Percentiles rank a stretch among this genome's conserved stretches.
These are phyloP conservation scores for Botryotinia convoluta DNA, from an alignment of 2,329 filamentous ascomycete species.

Conservation along the genomic window DNA sequence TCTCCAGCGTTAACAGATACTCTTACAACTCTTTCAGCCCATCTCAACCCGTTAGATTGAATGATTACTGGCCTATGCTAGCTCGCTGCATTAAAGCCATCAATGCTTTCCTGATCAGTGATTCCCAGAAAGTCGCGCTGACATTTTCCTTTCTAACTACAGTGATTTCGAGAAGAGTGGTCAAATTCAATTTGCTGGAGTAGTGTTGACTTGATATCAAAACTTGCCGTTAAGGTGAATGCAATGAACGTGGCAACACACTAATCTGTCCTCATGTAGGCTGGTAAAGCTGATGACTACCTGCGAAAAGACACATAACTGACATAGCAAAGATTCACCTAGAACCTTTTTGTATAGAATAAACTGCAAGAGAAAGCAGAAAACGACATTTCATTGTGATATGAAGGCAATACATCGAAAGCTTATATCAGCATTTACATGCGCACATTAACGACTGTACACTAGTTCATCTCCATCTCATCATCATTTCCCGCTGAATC, in stretches of 20 bases:
- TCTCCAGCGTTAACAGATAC: background rate
- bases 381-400: background rate
- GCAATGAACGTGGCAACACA: background rate
- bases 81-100: background rate
- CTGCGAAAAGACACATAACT: background rate
- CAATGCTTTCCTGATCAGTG: background rate
- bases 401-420: background rate
- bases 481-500: background rate
- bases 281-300: background rate
- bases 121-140: too few species aligned
- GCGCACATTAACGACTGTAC: background rate
- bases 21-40: background rate
- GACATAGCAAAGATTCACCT: background rate
- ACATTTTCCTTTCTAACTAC: background rate
- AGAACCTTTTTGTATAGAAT: background rate
- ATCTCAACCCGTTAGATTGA: background rate
- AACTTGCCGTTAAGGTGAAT: background rate
- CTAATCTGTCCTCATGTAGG: rapidly evolving
- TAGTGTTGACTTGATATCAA: background rate
- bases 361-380: background rate
- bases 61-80: background rate
- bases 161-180: background rate
- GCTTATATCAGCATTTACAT: background rate
- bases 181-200: background rate
- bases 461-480: background rate